Conservation (phyloP, 148 eudicot genomes). For the Linanthus parryae region DNA sequence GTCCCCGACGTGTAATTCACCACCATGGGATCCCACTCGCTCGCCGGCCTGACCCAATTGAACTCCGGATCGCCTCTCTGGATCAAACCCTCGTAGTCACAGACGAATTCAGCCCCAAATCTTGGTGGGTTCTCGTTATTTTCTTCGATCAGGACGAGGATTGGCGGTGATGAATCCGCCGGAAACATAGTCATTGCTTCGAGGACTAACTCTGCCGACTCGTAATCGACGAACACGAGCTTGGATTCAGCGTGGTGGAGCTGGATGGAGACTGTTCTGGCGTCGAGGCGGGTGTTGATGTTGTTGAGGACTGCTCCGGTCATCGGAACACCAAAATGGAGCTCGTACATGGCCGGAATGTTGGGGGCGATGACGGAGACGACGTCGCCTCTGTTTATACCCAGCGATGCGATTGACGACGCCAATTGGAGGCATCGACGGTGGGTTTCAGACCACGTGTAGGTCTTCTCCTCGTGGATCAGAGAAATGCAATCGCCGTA, state of each 20-base stretch:
- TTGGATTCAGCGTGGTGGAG: constrained; percentile 2
- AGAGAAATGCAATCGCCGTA: constrained; percentile 3
- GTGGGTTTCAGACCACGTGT: constrained; percentile 10
- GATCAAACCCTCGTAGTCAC: not conserved
- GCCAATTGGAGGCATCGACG: constrained; percentile 1
- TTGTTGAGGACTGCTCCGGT: constrained; percentile 6
- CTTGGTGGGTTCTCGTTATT: not conserved
- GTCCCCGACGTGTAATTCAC: constrained; percentile 8
- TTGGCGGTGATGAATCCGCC: not conserved
- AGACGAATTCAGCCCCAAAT: not conserved
- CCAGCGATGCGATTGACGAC: constrained; percentile 3
- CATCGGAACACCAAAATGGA: constrained; percentile 6
- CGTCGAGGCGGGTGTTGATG: constrained; percentile 6
- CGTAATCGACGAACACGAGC: constrained; percentile 5
- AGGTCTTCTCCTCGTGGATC: not conserved
- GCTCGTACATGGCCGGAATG: constrained; percentile 6
- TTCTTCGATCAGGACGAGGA: not conserved
- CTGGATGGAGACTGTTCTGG: not conserved
- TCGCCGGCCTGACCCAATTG: constrained; percentile 4
- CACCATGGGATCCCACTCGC: constrained; percentile 9
- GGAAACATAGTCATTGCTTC: constrained; percentile 6
- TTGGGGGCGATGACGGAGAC: constrained; percentile 5
- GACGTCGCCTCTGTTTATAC: constrained; percentile 1
- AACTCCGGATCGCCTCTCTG: constrained; percentile 5
- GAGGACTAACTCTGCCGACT: not conserved